Evolutionary conservation across 352 stramenopile genomes (phyloP).

Genomic region (Pythium periplocum): DNA sequence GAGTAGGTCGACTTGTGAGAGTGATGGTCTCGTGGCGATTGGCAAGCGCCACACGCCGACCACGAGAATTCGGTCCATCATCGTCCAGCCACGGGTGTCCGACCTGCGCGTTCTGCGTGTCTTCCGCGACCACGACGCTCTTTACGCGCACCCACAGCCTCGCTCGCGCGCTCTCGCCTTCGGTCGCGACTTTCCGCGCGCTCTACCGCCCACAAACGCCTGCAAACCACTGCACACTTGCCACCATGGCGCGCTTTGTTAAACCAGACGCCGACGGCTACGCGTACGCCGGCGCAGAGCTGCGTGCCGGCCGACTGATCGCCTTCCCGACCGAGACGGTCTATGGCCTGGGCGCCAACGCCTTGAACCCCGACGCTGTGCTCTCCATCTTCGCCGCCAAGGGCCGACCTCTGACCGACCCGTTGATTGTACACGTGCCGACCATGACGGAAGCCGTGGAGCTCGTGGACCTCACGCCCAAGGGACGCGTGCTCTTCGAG

Average conservation of each 20-base stretch:
- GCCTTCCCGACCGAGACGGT: slow-evolving; percentile 99
- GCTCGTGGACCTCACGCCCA: slow-evolving; percentile 83
- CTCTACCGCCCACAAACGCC: too few relatives aligned
- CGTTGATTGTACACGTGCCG: slow-evolving; percentile 97
- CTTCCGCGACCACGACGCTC: too few relatives aligned
- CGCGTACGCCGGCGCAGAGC: slow-evolving; percentile 44
- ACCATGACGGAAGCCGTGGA: slow-evolving; percentile 78
- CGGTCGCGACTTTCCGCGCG: too few relatives aligned
- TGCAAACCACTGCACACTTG: too few relatives aligned
- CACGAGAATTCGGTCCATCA: too few relatives aligned
- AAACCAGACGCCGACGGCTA: slow-evolving; percentile 40
- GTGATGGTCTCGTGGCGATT: too few relatives aligned
- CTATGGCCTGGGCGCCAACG: slow-evolving; percentile 98
- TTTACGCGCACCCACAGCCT: too few relatives aligned
- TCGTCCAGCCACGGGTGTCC: too few relatives aligned
- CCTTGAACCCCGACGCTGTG: slow-evolving; percentile 90
- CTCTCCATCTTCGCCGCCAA: slow-evolving; percentile 97
- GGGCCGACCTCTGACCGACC: slow-evolving; percentile 93
- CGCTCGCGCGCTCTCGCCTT: too few relatives aligned
- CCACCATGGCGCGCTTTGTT: slow-evolving; percentile 43
- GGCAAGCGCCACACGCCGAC: too few relatives aligned
- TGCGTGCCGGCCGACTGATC: slow-evolving; percentile 79
- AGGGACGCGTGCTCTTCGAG: slow-evolving; percentile 66
- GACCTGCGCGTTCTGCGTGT: too few relatives aligned
- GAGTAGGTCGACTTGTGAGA: too few relatives aligned